Evolutionary conservation across 345 rosid species (phyloP).

Genomic region (Linum lewisii): DNA sequence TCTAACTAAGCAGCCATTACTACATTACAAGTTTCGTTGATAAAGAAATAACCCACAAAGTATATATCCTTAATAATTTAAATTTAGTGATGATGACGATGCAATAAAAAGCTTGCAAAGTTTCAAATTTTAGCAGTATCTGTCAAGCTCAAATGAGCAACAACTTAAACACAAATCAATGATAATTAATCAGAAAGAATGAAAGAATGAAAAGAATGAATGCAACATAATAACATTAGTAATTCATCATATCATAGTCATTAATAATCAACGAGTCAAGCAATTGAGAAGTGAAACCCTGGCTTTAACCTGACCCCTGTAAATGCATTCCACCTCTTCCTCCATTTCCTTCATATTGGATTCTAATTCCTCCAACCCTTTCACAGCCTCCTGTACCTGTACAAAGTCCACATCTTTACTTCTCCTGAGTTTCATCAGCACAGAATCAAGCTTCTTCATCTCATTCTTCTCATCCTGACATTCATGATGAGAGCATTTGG

Average conservation of each 20-base stretch:
- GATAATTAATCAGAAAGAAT: background rate
- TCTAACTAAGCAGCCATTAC: too few species aligned
- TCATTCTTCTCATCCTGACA: background rate
- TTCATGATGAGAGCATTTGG: background rate
- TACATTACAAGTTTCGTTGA: too few species aligned
- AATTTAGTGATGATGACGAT: too few species aligned
- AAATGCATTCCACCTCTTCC: background rate
- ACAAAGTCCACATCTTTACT: background rate
- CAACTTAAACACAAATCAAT: too few species aligned
- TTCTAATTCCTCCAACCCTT: background rate
- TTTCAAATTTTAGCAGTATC: too few species aligned
- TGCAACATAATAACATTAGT: background rate
- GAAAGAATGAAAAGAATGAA: background rate
- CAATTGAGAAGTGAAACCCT: background rate
- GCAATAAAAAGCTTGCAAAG: too few species aligned
- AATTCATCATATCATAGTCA: background rate
- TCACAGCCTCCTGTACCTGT: background rate
- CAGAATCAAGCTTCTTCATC: background rate
- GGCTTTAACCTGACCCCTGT: background rate
- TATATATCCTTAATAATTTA: too few species aligned
- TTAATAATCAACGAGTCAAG: background rate
- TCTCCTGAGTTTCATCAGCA: background rate
- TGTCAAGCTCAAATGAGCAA: too few species aligned
- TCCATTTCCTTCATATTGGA: background rate
- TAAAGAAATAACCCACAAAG: too few species aligned